phyloP scores from a whole-genome alignment of 176 grass and related monocot species.

The Carex scoparia region DNA sequence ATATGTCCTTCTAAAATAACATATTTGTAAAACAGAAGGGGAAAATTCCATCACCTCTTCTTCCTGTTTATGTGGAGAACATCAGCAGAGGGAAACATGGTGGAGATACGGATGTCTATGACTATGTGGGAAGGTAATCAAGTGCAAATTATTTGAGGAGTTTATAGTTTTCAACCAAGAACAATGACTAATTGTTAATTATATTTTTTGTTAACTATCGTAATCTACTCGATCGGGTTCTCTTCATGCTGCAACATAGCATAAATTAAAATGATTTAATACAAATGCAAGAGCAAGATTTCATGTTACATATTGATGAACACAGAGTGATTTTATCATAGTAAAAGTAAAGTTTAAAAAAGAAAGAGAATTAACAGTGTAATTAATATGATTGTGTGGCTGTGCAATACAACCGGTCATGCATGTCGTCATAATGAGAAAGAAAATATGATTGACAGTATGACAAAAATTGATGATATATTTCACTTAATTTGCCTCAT shows the following conservation, averaged over 20 bases:
- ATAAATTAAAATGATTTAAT: neutral
- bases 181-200: neutral
- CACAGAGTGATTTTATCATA: neutral
- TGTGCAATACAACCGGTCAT: neutral
- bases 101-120: constrained; percentile 60
- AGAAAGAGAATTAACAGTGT: neutral
- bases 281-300: neutral
- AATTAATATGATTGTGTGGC: neutral
- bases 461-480: no score
- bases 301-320: neutral
- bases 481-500: no score
- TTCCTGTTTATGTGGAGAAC: constrained; percentile 62
- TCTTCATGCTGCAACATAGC: neutral
- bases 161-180: neutral
- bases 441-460: neutral
- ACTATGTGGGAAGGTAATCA: constrained; percentile 50
- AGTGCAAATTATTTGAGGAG: constrained; percentile 13
- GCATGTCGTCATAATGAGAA: neutral
- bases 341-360: neutral
- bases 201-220: neutral
- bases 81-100: constrained; percentile 71
- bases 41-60: constrained; percentile 42
- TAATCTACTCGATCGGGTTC: neutral
- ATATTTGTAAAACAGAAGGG: constrained; percentile 27
- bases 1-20: neutral